A percentile compares a stretch with the other conserved stretches of the same genome.
Conservation (phyloP, 2,329 filamentous ascomycete species). For the Aspergillus bombycis region DNA sequence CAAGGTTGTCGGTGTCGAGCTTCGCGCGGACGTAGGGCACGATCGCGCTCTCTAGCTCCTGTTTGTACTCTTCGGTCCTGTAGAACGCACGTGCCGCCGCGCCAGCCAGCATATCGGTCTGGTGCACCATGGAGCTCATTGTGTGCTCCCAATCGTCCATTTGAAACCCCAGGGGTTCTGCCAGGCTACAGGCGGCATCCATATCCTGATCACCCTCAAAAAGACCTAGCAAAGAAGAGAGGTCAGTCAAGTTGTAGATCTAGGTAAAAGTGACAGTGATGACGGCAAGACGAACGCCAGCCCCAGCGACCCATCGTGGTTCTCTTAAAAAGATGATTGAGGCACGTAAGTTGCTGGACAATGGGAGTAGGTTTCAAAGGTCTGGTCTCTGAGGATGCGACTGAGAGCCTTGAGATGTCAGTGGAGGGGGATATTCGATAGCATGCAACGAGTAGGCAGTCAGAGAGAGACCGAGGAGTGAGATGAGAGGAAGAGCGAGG, state of each 20-base stretch:
- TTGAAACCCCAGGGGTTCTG: neutral
- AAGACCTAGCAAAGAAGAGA: neutral
- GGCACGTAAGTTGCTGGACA: neutral
- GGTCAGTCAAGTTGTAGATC: no score
- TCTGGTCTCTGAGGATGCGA: rapidly evolving
- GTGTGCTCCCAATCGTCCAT: neutral
- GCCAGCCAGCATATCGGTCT: neutral
- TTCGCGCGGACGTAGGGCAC: neutral
- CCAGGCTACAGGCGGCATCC: neutral
- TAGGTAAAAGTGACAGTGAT: neutral
- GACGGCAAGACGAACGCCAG: neutral
- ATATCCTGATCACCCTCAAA: neutral
- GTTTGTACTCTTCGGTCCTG: neutral
- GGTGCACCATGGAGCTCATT: neutral
- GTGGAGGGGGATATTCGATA: no score
- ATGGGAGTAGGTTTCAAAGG: neutral
- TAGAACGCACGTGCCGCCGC: neutral
- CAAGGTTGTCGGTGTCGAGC: neutral
- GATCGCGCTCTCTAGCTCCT: neutral
- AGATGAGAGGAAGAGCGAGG: no score
- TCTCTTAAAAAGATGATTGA: neutral
- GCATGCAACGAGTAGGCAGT: no score
- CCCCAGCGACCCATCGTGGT: neutral
- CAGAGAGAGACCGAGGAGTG: no score
- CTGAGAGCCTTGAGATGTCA: no score